Evolutionary conservation across 148 eudicot species (phyloP), one percentile per base, ranked within the genome.

Genomic region (Rhododendron vialii): DNA sequence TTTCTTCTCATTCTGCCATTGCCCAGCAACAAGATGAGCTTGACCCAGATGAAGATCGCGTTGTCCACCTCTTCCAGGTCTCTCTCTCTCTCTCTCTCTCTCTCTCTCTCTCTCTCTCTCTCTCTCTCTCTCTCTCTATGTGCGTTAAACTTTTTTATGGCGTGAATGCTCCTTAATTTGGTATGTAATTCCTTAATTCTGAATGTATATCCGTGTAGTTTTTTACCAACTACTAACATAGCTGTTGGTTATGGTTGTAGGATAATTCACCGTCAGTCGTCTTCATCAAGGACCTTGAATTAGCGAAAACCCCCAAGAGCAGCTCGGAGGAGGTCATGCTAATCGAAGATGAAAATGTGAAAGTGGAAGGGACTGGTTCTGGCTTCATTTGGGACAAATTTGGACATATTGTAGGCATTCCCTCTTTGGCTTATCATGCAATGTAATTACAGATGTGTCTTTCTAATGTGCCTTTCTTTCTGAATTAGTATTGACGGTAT

Each of bases 381-480:
- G 99, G 99, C 87, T 96, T 96, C 88, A 93, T 96, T 76, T 96
- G 99, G 98, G 99, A 96, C 89, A 92, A 95, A 83, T 93, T 90
- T 89, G 99, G 99, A 84, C 98, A 96, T 88, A 94, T 96, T 88
- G 99, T 96, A 95, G 67, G 98, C 85, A 69, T 69, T 82, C 51
- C 35, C 75, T 41, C 69, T 82, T 61, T 43, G 61, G 71, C 8
- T 65, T 61, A n/a, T 30, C 12, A 36, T n/a, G 26, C 59, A 45
- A 26, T 48, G 36, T 47, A 28, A 30, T 48, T 22, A 22, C 85
- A 50, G 24, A 5, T 14, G 20, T 8, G 6, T 65, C 47, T n/a
- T 83, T 35, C 51, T 65, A 22, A 17, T 15, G 36, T 80, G 61
- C 57, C 50, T n/a, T 67, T 86, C 53, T 28, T 83, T 45, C 20